Base-by-base conservation (phyloP, 805 yeast species). In the Ogataea pini region DNA sequence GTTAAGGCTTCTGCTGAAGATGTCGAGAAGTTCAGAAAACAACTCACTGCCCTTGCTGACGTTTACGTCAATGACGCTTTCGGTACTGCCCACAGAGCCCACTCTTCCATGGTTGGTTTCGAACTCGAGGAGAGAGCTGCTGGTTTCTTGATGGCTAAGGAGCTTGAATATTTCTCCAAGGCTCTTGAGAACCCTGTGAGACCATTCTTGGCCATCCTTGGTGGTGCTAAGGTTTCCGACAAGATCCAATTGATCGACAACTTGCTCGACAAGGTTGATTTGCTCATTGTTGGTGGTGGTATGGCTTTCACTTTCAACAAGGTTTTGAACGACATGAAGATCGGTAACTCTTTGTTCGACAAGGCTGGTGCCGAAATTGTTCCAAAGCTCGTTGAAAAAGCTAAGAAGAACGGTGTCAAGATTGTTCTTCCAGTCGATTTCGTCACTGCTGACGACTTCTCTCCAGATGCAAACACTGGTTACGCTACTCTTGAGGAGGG, bases 31-130 rank as follows among this genome's bases (percentile, higher is more conserved):
- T 94, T 94, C 87, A 89, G 99, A 83, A 68, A 82, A 65, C 83
- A 87, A 69, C 83, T 94, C 75, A 87, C 96, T 64, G 76, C 90
- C 48, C 80, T 94, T 66, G 98, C 97, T 60, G 99, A 94, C 67
- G 96, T 94, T 58, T 94, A 94, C 80, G 83, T 94, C 71, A 86
- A 94, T 77, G 99, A 94, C 72, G 98, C 97, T 50, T 94, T 94
- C 67, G 99, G 99, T 72, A 94, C 99, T 56, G 97, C 98, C 49
- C 99, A 94, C 86, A 89, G 99, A 81, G 99, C 99, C 56, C 99
- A 94, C 80, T 90, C 97, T 47, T 94, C 99, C 42, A 92, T 94
- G 91, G 99, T 94, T 65, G 99, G 99, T 69, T 80, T 94, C 63
- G 91, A 92, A 63, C 81, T 89, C 64, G 91, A 95, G 57, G 91